Evolutionary conservation across 495 filamentous ascomycete genomes (phyloP), one percentile per base, ranked within the genome.

Genomic region (Hyaloscypha finlandica): DNA sequence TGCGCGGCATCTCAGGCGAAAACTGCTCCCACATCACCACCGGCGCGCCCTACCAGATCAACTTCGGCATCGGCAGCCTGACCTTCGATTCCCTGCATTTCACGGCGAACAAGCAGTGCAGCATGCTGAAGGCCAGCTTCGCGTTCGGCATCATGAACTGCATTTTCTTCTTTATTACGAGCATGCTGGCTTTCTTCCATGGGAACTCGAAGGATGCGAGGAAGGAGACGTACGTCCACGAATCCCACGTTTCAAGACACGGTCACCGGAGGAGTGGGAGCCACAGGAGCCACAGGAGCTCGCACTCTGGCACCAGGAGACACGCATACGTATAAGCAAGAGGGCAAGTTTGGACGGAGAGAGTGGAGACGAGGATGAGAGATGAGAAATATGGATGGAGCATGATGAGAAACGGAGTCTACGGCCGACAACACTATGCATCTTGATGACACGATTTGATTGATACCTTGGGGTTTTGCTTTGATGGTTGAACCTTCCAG

Each of bases 61-160:
- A 80, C 25, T 79, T 92, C 14, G 89, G 89, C 33, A 79, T 81
- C 20, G 87, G 90, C 33, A 76, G 74, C 62, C 77, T 75, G 5
- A 73, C 70, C 1, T 60, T 81, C 2, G 81, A 81, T 59, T 82
- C 78, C 48, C 74, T 81, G 6, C 65, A 81, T 29, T 61, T 87
- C 4, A 73, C 81, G 14, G 71, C 87, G 29, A 84, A 93, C 74
- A 94, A 94, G 84, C 84, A 83, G 3, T 97, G 93, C 77, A 85
- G 86, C 20, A 94, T 97, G 92, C 84, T 94, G 62, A 97, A 97
- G 85, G 88, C 93, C 1, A 83, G 80, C 68, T 97, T 91, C 68
- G 93, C 92, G 3, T 84, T 97, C 66, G 93, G 86, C 1, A 97
- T 97, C 72, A 94, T 97, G 87, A 92, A 95, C 71, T 79, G 79